Evolutionary conservation across 2,329 filamentous ascomycete genomes (phyloP).

Genomic region (Aspergillus luchuensis): DNA sequence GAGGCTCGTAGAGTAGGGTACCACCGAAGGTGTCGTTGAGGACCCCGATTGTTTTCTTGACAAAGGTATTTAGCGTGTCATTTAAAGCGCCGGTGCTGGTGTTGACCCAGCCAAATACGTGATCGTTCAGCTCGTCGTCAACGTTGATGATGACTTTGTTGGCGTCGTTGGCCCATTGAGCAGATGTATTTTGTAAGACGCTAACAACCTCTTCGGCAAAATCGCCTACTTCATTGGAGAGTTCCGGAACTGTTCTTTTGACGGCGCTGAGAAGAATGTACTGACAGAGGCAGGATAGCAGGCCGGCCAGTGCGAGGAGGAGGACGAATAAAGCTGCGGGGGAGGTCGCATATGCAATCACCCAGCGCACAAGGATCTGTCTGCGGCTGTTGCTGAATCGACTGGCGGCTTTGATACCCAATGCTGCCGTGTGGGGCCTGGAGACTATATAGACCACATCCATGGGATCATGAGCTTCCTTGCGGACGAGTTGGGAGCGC

Average conservation of each 20-base stretch:
- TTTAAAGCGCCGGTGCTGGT: slow-evolving; percentile 83
- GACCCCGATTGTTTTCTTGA: slow-evolving; percentile 71
- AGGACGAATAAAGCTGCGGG: slow-evolving; percentile 82
- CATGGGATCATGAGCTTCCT: slow-evolving; percentile 73
- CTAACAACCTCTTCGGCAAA: slow-evolving; percentile 77
- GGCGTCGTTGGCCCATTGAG: slow-evolving; percentile 73
- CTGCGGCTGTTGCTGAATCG: slow-evolving; percentile 63
- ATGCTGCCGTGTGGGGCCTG: slow-evolving; percentile 71
- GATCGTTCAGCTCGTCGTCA: slow-evolving; percentile 74
- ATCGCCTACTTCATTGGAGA: slow-evolving; percentile 72
- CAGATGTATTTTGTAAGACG: slow-evolving; percentile 72
- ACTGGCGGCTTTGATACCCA: slow-evolving; percentile 70
- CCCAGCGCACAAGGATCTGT: slow-evolving; percentile 78
- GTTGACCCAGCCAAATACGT: slow-evolving; percentile 84
- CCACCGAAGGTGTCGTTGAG: slow-evolving; percentile 78
- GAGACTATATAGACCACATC: slow-evolving; percentile 88
- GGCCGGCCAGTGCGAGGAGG: slow-evolving; percentile 76
- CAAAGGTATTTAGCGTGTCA: slow-evolving; percentile 78
- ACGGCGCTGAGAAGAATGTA: slow-evolving; percentile 73
- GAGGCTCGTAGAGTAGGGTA: slow-evolving; percentile 76
- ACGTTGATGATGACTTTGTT: slow-evolving; percentile 69
- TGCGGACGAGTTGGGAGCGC: slow-evolving; percentile 66
- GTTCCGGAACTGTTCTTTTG: slow-evolving; percentile 72
- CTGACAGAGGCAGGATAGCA: slow-evolving; percentile 82
- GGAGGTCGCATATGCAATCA: slow-evolving; percentile 83